phyloP scores from a whole-genome alignment of 2,329 filamentous ascomycete genomes.

The Fusarium continuum region DNA sequence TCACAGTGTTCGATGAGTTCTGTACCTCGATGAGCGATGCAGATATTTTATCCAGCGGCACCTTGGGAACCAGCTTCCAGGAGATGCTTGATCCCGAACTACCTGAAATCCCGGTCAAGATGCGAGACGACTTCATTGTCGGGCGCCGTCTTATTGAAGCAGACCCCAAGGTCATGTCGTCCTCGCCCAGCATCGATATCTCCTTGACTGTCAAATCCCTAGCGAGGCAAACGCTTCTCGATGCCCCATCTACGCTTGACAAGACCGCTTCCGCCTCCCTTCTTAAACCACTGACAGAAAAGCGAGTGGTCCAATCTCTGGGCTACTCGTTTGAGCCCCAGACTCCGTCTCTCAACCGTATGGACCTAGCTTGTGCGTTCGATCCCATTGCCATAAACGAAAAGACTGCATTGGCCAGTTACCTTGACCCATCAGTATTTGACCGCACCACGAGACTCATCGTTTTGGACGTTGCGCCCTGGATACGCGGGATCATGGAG shows the following conservation, averaged over 20 bases:
- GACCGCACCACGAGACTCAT: conserved; percentile 75
- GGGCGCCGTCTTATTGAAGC: conserved; percentile 61
- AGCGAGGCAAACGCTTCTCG: conserved; percentile 39
- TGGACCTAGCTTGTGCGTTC: conserved; percentile 67
- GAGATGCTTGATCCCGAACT: conserved; percentile 69
- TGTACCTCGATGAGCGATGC: conserved; percentile 70
- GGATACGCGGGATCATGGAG: conserved; percentile 83
- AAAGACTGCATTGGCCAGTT: conserved; percentile 49
- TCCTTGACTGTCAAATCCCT: conserved; percentile 46
- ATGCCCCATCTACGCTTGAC: neutral
- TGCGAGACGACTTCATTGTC: conserved; percentile 60
- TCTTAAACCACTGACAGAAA: conserved; percentile 47
- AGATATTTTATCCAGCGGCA: conserved; percentile 66
- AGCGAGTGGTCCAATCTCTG: conserved; percentile 49
- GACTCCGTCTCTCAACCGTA: conserved; percentile 52
- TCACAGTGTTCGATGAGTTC: conserved; percentile 64
- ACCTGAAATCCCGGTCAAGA: conserved; percentile 61
- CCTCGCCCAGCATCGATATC: conserved; percentile 38
- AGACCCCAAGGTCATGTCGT: conserved; percentile 48
- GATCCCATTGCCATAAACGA: conserved; percentile 66
- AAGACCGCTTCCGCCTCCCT: neutral
- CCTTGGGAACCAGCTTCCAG: conserved; percentile 56
- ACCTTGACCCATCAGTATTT: conserved; percentile 76
- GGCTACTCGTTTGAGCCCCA: conserved; percentile 48
- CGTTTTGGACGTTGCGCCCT: conserved; percentile 83